These are phyloP conservation scores for Lentinula edodes DNA, from an alignment of 768 basidiomycete species.

Conservation along the genomic window DNA sequence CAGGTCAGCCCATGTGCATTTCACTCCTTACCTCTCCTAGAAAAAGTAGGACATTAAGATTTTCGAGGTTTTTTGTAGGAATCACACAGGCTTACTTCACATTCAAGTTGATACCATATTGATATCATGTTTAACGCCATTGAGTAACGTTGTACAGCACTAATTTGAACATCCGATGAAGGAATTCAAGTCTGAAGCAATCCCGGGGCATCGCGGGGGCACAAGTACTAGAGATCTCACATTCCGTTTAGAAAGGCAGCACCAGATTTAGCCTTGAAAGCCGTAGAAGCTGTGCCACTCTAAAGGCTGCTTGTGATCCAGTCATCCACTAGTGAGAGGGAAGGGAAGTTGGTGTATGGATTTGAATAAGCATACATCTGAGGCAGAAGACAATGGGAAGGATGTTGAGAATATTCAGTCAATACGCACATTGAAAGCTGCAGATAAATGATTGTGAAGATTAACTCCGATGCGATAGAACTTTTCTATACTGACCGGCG, in stretches of 20 bases:
- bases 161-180: background rate
- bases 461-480: background rate
- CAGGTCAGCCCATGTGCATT: no score
- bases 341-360: conserved; percentile 43
- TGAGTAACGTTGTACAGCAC: background rate
- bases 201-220: conserved; percentile 16
- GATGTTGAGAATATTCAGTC: background rate
- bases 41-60: no score
- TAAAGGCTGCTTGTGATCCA: conserved; percentile 31
- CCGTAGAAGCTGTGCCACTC: conserved; percentile 22
- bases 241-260: conserved; percentile 22
- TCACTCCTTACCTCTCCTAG: no score
- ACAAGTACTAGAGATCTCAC: conserved; percentile 33
- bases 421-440: conserved; percentile 34
- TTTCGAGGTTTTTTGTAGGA: background rate
- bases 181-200: background rate
- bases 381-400: background rate
- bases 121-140: background rate
- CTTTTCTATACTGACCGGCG: conserved; percentile 20
- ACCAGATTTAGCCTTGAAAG: conserved; percentile 27
- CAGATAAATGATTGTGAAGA: background rate
- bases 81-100: background rate
- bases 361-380: conserved; percentile 38
- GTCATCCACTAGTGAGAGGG: conserved; percentile 29
- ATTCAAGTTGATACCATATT: background rate